Conservation (phyloP, 2,329 filamentous ascomycete species). For the Trichothecium roseum region DNA sequence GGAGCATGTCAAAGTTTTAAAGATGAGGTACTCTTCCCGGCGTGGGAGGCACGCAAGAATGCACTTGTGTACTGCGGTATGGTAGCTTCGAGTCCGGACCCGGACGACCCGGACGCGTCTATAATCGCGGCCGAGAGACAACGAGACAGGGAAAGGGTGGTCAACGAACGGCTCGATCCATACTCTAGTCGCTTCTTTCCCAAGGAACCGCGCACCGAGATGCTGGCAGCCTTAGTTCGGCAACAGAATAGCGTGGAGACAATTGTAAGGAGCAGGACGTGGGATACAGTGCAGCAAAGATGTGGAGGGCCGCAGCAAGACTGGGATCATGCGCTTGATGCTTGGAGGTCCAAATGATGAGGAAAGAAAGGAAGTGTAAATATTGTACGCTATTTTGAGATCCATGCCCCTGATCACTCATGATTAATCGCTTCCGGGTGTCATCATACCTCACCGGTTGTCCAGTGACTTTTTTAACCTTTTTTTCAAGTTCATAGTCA, state of each 20-base stretch:
- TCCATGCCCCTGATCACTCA: too few species aligned
- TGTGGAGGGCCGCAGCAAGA: slow-evolving; percentile 50
- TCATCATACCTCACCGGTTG: too few species aligned
- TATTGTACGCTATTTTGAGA: too few species aligned
- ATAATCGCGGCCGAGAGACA: slow-evolving; percentile 60
- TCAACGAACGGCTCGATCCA: slow-evolving; percentile 85
- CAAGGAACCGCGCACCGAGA: slow-evolving; percentile 69
- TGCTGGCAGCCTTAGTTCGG: slow-evolving; percentile 60
- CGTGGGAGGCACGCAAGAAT: slow-evolving; percentile 75
- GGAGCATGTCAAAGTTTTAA: slow-evolving; percentile 63
- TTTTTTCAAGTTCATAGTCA: too few species aligned
- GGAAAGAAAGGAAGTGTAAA: too few species aligned
- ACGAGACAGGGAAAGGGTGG: slow-evolving; percentile 58
- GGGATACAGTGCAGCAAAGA: slow-evolving; percentile 66
- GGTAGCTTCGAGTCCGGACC: slow-evolving; percentile 80
- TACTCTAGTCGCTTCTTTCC: slow-evolving; percentile 81
- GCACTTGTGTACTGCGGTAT: slow-evolving; percentile 82
- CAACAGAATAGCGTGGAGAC: slow-evolving; percentile 68
- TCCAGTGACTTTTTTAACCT: too few species aligned
- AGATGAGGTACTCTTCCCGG: slow-evolving; percentile 69
- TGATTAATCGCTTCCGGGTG: too few species aligned
- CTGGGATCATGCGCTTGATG: slow-evolving; percentile 56
- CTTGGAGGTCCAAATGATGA: slow-evolving; percentile 39
- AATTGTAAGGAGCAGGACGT: slow-evolving; percentile 73
- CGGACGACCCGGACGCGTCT: slow-evolving; percentile 70